Evolutionary conservation across 176 grass and related monocot species (phyloP).

Genomic region (Hyparrhenia diplandra): DNA sequence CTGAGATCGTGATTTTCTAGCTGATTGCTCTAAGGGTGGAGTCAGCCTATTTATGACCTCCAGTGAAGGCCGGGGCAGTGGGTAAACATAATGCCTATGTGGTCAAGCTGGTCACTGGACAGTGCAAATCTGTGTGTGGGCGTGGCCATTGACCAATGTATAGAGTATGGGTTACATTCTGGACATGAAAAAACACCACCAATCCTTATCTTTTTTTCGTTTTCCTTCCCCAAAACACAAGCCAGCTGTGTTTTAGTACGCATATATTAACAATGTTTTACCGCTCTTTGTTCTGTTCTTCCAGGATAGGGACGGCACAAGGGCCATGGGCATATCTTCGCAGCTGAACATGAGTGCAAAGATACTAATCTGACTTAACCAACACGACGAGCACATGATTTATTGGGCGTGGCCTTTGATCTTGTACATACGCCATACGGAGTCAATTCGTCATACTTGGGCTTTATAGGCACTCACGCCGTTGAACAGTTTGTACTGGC

Average conservation of each 20-base stretch:
- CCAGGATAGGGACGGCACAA: conserved; percentile 39
- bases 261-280: not conserved
- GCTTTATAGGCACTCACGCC: not conserved
- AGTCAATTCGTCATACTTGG: not conserved
- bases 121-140: not conserved
- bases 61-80: not conserved
- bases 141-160: not conserved
- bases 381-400: not conserved
- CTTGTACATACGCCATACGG: not conserved
- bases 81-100: no score
- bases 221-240: not conserved
- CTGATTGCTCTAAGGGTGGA: not conserved
- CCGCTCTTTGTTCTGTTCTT: not conserved
- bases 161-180: not conserved
- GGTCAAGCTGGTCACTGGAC: not conserved
- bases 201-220: not conserved
- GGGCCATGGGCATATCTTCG: conserved; percentile 41
- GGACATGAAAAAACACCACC: not conserved
- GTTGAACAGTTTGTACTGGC: not conserved
- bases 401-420: not conserved
- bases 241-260: not conserved
- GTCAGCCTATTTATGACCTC: not conserved
- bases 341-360: not conserved
- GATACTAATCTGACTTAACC: not conserved
- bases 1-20: not conserved